Evolutionary conservation across 176 grass and related monocot species (phyloP), one percentile per base, ranked within the genome.

Genomic region (Themeda triandra): DNA sequence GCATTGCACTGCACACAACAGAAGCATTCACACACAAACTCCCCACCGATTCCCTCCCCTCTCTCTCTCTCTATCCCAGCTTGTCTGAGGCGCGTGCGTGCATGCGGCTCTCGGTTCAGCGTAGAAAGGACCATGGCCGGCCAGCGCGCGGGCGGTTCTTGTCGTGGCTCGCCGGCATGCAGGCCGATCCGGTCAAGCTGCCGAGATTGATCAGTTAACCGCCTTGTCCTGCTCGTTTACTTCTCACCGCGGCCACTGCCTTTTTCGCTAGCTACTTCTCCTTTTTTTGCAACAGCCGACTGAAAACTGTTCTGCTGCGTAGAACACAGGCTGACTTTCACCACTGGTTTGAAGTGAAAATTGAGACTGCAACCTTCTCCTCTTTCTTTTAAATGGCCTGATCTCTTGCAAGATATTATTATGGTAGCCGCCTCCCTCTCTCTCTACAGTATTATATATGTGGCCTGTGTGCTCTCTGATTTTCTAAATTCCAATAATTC

Each of bases 1-100:
- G 24, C 41, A 13, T 11, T 44, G 41, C 41, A 13, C 41, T 44
- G 41, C 69, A 46, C 69, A 8, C n/a, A 39, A 33, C 65, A 82
- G n/a, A 40, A 74, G 88, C 84, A 78, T 90, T 86, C 80, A 74
- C 75, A 83, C 14, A 73, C 80, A 79, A 44, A 78, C 54, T 75
- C 77, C 44, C 17, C 44, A 66, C 45, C 32, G 70, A 54, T 39
- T 11, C 17, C 56, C 64, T 63, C 36, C 48, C 39, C 67, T 29
- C 53, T 42, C 21, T 28, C 70, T 67, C 2, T 14, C 29, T 45
- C 67, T n/a, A n/a, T n/a, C 13, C 5, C 18, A 19, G 17, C 65
- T 31, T 36, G 35, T 35, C 37, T 68, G 19, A 69, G 87, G 51
- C 51, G 48, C 48, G 58, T 41, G 75, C 75, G 13, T 37, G 75